Conservation (phyloP, 768 basidiomycete species). For the Boletus rufocinnamomeus region DNA sequence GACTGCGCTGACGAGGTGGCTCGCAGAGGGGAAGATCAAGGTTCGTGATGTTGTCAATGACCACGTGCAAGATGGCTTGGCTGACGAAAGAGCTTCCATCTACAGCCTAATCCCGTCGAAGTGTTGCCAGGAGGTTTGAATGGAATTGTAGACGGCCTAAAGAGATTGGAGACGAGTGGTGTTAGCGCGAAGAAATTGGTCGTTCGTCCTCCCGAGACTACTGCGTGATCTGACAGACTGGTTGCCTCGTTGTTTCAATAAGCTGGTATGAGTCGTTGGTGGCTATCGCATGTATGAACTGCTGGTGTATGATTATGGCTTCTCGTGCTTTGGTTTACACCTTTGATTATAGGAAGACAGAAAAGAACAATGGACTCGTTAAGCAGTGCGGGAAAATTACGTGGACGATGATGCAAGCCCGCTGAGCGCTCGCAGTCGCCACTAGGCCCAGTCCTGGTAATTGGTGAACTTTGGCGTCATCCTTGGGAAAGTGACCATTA, state of each 20-base stretch:
- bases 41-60: neutral
- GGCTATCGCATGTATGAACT: neutral
- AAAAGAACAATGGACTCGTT: neutral
- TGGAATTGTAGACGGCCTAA: slow-evolving; percentile 35
- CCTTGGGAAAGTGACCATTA: too few relatives aligned
- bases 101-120: slow-evolving; percentile 40
- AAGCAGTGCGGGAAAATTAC: too few relatives aligned
- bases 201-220: slow-evolving; percentile 23
- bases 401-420: too few relatives aligned
- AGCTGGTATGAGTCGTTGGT: neutral
- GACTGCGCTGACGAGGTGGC: slow-evolving; percentile 17
- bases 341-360: too few relatives aligned
- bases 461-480: too few relatives aligned
- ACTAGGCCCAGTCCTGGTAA: neutral
- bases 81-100: neutral
- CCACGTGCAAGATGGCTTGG: neutral
- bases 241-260: neutral
- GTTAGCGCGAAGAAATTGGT: slow-evolving; percentile 45
- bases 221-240: neutral
- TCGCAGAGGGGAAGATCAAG: slow-evolving; percentile 23
- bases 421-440: too few relatives aligned
- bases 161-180: slow-evolving; percentile 28
- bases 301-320: neutral
- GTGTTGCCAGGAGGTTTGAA: slow-evolving; percentile 40
- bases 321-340: neutral